Evolutionary conservation across 2,329 filamentous ascomycete species (phyloP).

Genomic region (Fusarium sp.): DNA sequence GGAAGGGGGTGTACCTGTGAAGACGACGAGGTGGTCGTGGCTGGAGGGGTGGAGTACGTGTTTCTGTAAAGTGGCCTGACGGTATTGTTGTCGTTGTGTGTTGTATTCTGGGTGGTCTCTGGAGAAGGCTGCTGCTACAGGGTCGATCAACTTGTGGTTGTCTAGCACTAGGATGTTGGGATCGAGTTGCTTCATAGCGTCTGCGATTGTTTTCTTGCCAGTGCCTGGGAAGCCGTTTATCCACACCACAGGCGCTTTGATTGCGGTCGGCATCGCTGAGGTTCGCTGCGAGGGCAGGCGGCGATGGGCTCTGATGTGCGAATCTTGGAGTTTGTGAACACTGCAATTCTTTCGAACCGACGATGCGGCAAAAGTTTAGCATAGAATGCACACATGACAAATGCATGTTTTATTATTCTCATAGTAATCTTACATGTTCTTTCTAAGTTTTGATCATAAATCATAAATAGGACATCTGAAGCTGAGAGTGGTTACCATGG

Average conservation of each 20-base stretch:
- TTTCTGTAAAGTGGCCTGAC: neutral
- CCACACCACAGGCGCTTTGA: neutral
- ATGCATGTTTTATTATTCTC: too few species aligned
- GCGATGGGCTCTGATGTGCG: neutral
- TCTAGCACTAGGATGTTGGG: neutral
- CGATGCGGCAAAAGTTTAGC: too few species aligned
- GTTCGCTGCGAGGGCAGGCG: fast-evolving
- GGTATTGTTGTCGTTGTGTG: neutral
- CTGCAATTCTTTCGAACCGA: neutral
- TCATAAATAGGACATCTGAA: neutral
- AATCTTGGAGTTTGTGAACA: too few species aligned
- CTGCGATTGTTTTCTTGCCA: neutral
- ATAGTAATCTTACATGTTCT: neutral
- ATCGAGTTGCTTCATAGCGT: neutral
- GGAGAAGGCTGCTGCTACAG: neutral
- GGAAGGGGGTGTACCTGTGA: neutral
- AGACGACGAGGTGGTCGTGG: neutral
- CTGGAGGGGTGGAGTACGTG: neutral
- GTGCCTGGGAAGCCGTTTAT: neutral
- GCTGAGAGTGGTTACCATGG: neutral
- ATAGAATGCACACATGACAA: too few species aligned
- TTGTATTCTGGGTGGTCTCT: neutral
- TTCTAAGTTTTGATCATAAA: neutral
- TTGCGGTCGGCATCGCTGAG: neutral
- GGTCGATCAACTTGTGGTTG: neutral